Evolutionary conservation across 257 asterid species (phyloP), one percentile per base, ranked within the genome.

Genomic region (Solanum dulcamara): DNA sequence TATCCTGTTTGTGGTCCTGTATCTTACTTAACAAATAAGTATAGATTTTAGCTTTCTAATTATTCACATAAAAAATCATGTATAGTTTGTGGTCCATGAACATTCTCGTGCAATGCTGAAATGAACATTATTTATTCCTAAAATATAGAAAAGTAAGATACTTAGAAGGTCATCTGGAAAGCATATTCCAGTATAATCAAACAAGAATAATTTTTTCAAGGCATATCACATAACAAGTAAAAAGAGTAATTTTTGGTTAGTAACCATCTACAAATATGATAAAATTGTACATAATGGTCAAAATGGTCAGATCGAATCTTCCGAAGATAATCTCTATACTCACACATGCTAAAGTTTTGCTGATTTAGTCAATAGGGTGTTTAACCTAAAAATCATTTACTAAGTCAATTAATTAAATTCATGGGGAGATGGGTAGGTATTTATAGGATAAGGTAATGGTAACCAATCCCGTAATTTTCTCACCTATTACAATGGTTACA

Each of bases 1-100:
- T 85, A 51, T 81, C 77, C 38, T 74, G 85, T 37, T 42, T 66
- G 89, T 87, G 85, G 86, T 86, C 88, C 88, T 55, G 42, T 81
- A 81, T 62, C 35, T 12, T 51, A 75, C 24, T 26, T 44, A 75
- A 75, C 40, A 75, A 26, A 26, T 75, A 44, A 26, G 20, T 40
- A n/a, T 28, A 28, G 17, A 42, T 77, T 26, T 44, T 77, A 77
- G 42, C 17, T 77, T 44, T 77, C 62, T 77, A 77, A 48, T 28
- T 26, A 46, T 77, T 77, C 24, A 40, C 81, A 42, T 74, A 42
- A 7, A 57, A 74, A 24, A 42, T 38, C 37, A 74, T 74, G 81
- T 42, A 74, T 42, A 24, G 59, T 74, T 42, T 74, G 81, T 74
- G 84, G 86, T 86, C 87, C 87, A 48, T 81, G 83, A 57, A 74